Base-by-base conservation (phyloP, 2,329 filamentous ascomycete genomes). In the Eutypa lata region DNA sequence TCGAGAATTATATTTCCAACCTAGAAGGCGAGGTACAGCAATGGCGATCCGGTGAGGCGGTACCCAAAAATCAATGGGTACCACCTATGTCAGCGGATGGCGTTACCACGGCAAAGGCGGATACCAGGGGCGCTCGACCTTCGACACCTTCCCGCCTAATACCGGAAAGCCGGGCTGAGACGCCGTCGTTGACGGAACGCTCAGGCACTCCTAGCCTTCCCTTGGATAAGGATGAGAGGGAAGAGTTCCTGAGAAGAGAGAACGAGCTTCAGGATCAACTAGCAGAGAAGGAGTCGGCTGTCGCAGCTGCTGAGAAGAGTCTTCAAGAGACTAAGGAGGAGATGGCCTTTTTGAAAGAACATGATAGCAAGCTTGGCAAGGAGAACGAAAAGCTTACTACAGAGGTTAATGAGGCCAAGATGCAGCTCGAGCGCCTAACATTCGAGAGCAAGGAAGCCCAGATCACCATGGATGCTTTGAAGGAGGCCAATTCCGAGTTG, bases 211-310 rank as follows among this genome's bases (percentile, higher is more conserved):
- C 93, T 2, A 92, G 89, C 65, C 77, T 97, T 60, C 84, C 90
- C 38, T 78, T 97, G 54, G 94, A 99, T 52, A 97, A 96, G 73
- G 94, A 99, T 62, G 94, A 99, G 73, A 87, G 91, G 55, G 94
- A 99, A 65, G 94, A 99, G 69, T 99, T 97, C 65, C 72, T 99
- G 59, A 84, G 91, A 64, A 86, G 94, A 51, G 94, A 99, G 70
- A 99, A 99, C 64, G 94, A 99, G 69, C 81, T 99, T 42, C 94
- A 97, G 70, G 94, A 99, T 68, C 93, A 97, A 74, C 82, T 99
- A 50, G 87, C 94, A 2, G 94, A 99, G 72, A 94, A 87, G 73
- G 94, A 99, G 71, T 87, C 88, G 2, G 86, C 88, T 60, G 86
- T 95, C 42, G 85, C 86, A 7, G 81, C 87, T 26, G 84, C 87